Conservation (phyloP, 805 yeast genomes). For the Zygotorulaspora danielsina region DNA sequence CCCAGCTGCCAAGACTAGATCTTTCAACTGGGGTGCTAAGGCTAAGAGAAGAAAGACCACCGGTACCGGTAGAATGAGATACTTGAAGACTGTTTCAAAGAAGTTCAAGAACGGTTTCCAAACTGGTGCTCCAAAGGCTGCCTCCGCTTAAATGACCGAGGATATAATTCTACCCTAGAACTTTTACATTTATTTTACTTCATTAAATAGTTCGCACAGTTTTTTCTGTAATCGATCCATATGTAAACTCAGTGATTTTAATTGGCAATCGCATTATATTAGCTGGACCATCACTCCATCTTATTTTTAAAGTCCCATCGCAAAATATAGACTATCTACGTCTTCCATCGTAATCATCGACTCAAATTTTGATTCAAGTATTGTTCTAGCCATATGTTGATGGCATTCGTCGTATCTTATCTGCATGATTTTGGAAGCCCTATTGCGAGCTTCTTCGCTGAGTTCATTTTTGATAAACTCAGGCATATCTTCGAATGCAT, state of each 20-base stretch:
- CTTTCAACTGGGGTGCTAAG: conserved; percentile 98
- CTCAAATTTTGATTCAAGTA: conserved; percentile 44
- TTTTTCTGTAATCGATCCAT: conserved; percentile 4
- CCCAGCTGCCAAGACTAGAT: conserved; percentile 99
- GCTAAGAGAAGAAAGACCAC: conserved; percentile 99
- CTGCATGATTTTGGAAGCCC: conserved; percentile 25
- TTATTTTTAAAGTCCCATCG: conserved; percentile 49
- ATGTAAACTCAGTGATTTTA: conserved; percentile 3
- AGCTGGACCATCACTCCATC: too few relatives aligned
- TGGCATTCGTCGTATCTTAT: conserved; percentile 18
- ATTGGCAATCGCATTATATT: too few relatives aligned
- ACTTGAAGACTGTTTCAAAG: conserved; percentile 95
- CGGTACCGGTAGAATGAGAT: conserved; percentile 99
- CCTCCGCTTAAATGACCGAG: conserved; percentile 49
- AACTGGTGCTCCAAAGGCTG: conserved; percentile 63
- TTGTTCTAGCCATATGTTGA: conserved; percentile 65
- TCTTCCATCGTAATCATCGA: conserved; percentile 69
- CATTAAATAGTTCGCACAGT: conserved; percentile 10
- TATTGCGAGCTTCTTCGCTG: conserved; percentile 36
- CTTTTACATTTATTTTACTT: conserved; percentile 9
- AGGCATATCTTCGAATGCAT: conserved; percentile 43
- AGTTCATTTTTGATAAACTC: conserved; percentile 37
- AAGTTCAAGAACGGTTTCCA: conserved; percentile 99
- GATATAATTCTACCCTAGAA: conserved; percentile 7
- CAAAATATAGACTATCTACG: conserved; percentile 66